These are phyloP conservation scores for Fagus crenata DNA, from an alignment of 306 rosid genomes.

Conservation along the genomic window DNA sequence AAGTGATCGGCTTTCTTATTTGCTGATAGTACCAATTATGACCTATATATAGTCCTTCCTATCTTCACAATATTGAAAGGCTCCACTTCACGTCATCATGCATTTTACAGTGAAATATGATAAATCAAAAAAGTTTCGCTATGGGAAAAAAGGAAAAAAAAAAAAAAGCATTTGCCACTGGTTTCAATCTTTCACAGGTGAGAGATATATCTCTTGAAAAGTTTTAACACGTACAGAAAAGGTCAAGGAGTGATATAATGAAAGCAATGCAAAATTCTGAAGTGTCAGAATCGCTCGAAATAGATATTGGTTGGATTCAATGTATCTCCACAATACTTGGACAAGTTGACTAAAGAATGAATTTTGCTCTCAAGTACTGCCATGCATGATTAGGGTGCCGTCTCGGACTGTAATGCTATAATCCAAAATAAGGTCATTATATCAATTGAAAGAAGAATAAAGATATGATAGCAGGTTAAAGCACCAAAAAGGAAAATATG, in stretches of 20 bases:
- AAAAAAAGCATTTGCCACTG: background rate
- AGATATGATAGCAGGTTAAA: too few species aligned
- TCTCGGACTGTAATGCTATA: background rate
- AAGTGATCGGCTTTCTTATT: background rate
- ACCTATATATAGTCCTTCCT: background rate
- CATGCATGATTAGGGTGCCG: background rate
- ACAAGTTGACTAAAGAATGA: background rate
- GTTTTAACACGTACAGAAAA: too few species aligned
- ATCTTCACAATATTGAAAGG: background rate
- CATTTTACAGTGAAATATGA: background rate
- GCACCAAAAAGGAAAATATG: too few species aligned
- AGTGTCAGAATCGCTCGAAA: background rate
- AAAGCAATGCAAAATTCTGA: too few species aligned
- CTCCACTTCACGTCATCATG: background rate
- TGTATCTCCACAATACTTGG: background rate
- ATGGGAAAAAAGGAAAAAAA: background rate
- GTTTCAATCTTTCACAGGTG: background rate
- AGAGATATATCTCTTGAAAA: background rate
- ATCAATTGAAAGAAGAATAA: too few species aligned
- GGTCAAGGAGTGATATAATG: too few species aligned
- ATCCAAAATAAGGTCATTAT: too few species aligned
- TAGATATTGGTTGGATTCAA: background rate
- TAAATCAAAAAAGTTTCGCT: background rate
- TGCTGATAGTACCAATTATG: background rate
- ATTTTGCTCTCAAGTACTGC: background rate